Percentiles rank a stretch among this genome's conserved stretches.
These are phyloP conservation scores for Waltiozyma solani DNA, from an alignment of 1,139 yeast species.

Conservation along the genomic window DNA sequence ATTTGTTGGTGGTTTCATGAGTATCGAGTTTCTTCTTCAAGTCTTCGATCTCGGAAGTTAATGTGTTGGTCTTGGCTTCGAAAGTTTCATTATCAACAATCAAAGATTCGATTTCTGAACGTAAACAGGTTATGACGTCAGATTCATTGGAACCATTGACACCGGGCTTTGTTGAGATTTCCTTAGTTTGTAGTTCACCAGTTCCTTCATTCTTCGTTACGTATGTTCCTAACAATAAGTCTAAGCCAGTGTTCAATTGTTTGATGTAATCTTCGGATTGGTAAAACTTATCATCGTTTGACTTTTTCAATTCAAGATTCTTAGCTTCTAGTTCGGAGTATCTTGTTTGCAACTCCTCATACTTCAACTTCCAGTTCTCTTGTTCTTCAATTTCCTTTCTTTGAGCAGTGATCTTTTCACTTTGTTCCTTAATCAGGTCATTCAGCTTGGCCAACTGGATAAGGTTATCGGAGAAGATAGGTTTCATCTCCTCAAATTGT, in stretches of 20 bases:
- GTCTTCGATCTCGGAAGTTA: conserved; percentile 4
- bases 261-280: conserved; percentile 12
- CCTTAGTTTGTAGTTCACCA: conserved; percentile 6
- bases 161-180: neutral
- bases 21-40: neutral
- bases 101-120: conserved; percentile 16
- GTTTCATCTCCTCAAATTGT: conserved; percentile 38
- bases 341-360: conserved; percentile 37
- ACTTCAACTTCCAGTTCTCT: conserved; percentile 35
- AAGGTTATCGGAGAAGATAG: conserved; percentile 46
- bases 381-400: conserved; percentile 35
- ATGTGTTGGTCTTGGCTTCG: conserved; percentile 3
- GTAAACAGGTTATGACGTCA: conserved; percentile 2
- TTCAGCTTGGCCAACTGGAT: conserved; percentile 45
- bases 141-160: neutral
- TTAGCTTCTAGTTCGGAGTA: conserved; percentile 37
- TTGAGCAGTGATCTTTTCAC: conserved; percentile 32
- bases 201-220: conserved; percentile 8
- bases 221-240: conserved; percentile 12
- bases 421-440: conserved; percentile 44
- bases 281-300: conserved; percentile 9
- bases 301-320: conserved; percentile 24
- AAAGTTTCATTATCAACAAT: conserved; percentile 15
- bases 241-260: conserved; percentile 11
- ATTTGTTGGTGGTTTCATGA: neutral